A percentile compares a stretch with the other conserved stretches of the same genome.
phyloP scores from a whole-genome alignment of 148 eudicot genomes.

The Rhododendron williamsianum region DNA sequence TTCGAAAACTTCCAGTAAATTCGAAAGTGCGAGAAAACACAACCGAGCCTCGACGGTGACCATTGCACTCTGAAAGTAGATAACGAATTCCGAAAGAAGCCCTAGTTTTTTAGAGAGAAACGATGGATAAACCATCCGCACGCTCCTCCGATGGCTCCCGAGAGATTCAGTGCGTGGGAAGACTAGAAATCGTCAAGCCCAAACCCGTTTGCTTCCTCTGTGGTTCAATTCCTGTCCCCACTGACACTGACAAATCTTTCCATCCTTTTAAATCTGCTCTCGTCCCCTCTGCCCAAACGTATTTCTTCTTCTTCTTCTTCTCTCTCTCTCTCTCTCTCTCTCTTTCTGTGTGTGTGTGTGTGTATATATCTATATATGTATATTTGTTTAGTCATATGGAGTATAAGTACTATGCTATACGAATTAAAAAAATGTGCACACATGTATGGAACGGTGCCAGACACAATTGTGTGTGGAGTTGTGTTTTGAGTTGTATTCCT shows the following conservation, averaged over 20 bases:
- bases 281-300: conserved; percentile 69
- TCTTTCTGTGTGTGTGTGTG: not conserved
- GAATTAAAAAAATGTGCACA: no score
- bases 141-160: conserved; percentile 16
- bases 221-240: conserved; percentile 84
- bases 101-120: not conserved
- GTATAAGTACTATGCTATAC: not conserved
- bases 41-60: not conserved
- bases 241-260: conserved; percentile 49
- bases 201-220: conserved; percentile 82
- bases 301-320: conserved; percentile 10
- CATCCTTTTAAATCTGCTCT: conserved; percentile 53
- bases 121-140: conserved; percentile 39
- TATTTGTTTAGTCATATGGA: not conserved
- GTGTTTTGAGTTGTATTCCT: no score
- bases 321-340: not conserved
- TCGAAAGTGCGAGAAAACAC: not conserved
- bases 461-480: no score
- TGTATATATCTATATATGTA: not conserved
- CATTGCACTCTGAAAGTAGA: not conserved
- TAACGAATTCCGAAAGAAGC: not conserved
- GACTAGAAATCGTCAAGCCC: conserved; percentile 61
- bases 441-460: no score
- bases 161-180: conserved; percentile 76
- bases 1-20: not conserved